Conservation (phyloP, 768 basidiomycete species). For the Stropharia rugosoannulata region DNA sequence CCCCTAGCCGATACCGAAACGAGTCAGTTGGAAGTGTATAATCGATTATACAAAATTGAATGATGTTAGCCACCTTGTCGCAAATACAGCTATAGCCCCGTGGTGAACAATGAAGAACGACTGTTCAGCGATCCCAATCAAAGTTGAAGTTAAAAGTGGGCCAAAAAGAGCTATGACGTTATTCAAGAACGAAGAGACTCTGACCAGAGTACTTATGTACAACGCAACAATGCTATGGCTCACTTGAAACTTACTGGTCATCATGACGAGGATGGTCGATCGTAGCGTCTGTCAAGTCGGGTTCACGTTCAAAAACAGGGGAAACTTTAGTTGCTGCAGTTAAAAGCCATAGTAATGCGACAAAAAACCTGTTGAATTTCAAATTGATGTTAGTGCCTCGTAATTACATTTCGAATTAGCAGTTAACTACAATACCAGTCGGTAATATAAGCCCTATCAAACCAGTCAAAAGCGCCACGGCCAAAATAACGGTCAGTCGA, state of each 20-base stretch:
- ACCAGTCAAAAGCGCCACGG: slow-evolving; percentile 39
- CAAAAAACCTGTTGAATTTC: slow-evolving; percentile 15
- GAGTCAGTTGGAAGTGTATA: background rate
- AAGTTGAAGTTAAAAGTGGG: slow-evolving; percentile 40
- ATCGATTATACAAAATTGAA: slow-evolving; percentile 9
- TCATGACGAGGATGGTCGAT: slow-evolving; percentile 51
- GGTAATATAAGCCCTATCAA: slow-evolving; percentile 43
- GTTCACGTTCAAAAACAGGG: slow-evolving; percentile 50
- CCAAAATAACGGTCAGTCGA: slow-evolving; percentile 30
- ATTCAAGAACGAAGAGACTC: slow-evolving; percentile 49
- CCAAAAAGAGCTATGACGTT: slow-evolving; percentile 44
- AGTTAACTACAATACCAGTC: slow-evolving; percentile 47
- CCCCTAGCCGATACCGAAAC: slow-evolving; percentile 30
- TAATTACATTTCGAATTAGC: background rate
- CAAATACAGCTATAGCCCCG: slow-evolving; percentile 48
- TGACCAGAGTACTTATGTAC: slow-evolving; percentile 16
- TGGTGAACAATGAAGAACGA: slow-evolving; percentile 59
- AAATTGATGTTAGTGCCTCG: background rate
- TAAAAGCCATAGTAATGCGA: slow-evolving; percentile 41
- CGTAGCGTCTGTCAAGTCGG: slow-evolving; percentile 46
- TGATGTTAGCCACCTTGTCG: slow-evolving; percentile 28
- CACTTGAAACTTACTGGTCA: slow-evolving; percentile 41
- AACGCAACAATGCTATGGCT: background rate
- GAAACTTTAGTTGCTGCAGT: slow-evolving; percentile 34
- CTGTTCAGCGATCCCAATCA: slow-evolving; percentile 35